Conservation (phyloP, 2,329 filamentous ascomycete genomes). For the Coniochaeta sp. region DNA sequence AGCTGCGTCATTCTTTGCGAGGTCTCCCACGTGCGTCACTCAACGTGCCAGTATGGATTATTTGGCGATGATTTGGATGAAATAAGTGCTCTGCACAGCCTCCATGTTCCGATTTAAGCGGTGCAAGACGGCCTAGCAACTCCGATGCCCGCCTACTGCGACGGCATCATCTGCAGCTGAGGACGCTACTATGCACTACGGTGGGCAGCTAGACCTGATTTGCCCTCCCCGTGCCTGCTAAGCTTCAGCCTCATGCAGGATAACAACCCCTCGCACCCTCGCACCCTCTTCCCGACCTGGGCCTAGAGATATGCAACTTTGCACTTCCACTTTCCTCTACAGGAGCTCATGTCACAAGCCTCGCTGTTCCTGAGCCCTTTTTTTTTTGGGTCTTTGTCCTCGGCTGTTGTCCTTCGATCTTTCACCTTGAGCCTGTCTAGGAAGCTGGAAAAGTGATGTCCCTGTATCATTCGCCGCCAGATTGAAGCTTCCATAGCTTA, state of each 20-base stretch:
- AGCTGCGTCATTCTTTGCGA: not conserved
- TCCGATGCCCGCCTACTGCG: not conserved
- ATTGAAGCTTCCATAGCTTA: not conserved
- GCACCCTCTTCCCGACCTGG: not conserved
- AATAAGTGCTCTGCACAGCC: not conserved
- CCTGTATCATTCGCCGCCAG: not conserved
- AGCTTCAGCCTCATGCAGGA: constrained; percentile 1
- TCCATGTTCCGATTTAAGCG: not conserved
- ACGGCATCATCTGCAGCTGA: not conserved
- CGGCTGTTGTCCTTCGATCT: too few relatives aligned
- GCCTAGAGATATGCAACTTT: not conserved
- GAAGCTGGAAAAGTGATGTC: not conserved
- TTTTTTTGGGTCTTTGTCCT: too few relatives aligned
- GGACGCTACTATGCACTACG: not conserved
- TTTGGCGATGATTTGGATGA: not conserved
- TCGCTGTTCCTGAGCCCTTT: not conserved
- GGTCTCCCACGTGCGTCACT: not conserved
- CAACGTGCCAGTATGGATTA: not conserved
- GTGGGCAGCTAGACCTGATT: not conserved
- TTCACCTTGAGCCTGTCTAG: not conserved
- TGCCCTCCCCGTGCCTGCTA: not conserved
- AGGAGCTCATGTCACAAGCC: not conserved
- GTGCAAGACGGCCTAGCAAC: not conserved
- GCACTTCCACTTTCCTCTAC: not conserved
- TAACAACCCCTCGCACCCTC: not conserved